A percentile compares a stretch with the other conserved stretches of the same genome.
Evolutionary conservation across 768 basidiomycete genomes (phyloP).

Genomic region (Suillus luteus): DNA sequence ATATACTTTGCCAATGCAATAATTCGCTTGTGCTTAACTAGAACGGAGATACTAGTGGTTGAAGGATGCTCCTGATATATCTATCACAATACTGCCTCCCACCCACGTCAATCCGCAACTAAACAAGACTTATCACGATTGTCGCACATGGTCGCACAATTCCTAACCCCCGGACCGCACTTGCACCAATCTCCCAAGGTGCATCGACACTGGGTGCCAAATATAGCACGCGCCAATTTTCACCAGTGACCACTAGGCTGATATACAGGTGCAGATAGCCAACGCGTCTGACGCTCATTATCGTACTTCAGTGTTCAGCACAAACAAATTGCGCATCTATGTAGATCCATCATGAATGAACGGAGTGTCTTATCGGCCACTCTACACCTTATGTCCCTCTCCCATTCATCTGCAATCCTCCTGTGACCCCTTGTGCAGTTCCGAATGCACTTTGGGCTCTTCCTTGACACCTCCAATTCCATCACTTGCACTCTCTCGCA

Average conservation of each 20-base stretch:
- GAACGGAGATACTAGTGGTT: neutral
- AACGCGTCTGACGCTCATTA: neutral
- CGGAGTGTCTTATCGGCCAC: neutral
- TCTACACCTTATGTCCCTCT: no score
- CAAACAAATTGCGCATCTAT: neutral
- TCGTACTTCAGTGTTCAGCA: neutral
- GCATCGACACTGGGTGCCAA: neutral
- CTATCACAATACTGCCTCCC: neutral
- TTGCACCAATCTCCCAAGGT: neutral
- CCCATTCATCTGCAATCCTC: no score
- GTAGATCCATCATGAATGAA: neutral
- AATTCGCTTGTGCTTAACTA: neutral
- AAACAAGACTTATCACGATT: neutral
- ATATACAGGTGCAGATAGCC: neutral
- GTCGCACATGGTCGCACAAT: neutral
- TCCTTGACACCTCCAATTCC: neutral
- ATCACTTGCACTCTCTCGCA: neutral
- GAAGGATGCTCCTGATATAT: neutral
- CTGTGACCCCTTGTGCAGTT: neutral
- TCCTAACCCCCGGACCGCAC: neutral
- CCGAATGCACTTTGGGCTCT: neutral
- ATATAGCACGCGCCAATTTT: neutral
- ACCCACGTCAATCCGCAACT: neutral
- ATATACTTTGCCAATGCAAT: neutral
- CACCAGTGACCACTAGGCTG: neutral